A percentile compares a stretch with the other conserved stretches of the same genome.
Conservation (phyloP, 2,329 filamentous ascomycete species). For the Sporothrix pseudoabietina region DNA sequence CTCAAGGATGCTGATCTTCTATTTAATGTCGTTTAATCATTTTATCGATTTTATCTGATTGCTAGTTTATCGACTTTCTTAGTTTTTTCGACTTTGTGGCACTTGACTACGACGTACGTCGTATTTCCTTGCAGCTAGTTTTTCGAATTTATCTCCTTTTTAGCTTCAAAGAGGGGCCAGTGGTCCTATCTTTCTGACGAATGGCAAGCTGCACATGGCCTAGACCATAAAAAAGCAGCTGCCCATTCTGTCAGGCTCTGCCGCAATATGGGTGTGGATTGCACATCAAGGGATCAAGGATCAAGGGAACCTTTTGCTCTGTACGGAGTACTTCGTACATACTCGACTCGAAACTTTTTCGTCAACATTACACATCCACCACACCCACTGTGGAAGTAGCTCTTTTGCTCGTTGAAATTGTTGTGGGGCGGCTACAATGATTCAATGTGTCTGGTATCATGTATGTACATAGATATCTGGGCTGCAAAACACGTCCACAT, state of each 20-base stretch:
- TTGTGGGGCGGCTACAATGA: neutral
- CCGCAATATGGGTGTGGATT: neutral
- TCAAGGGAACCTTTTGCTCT: neutral
- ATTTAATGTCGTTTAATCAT: constrained; percentile 1
- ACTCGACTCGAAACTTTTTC: no score
- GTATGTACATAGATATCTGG: no score
- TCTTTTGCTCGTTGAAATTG: constrained; percentile 13
- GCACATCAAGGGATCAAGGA: no score
- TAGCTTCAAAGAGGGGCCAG: neutral
- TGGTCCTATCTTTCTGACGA: neutral
- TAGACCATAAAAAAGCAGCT: neutral
- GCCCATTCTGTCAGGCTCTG: neutral
- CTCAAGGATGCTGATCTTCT: neutral
- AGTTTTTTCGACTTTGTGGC: neutral
- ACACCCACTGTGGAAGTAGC: neutral
- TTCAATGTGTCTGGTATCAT: neutral
- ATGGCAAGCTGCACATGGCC: neutral
- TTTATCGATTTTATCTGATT: constrained; percentile 8
- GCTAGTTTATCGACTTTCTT: neutral
- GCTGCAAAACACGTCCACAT: neutral
- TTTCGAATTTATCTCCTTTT: neutral
- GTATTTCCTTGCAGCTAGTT: neutral
- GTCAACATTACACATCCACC: neutral
- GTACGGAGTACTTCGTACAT: no score
- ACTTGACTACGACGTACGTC: neutral